Conservation (phyloP, 495 filamentous ascomycete species). For the Penicillium robsamsonii region DNA sequence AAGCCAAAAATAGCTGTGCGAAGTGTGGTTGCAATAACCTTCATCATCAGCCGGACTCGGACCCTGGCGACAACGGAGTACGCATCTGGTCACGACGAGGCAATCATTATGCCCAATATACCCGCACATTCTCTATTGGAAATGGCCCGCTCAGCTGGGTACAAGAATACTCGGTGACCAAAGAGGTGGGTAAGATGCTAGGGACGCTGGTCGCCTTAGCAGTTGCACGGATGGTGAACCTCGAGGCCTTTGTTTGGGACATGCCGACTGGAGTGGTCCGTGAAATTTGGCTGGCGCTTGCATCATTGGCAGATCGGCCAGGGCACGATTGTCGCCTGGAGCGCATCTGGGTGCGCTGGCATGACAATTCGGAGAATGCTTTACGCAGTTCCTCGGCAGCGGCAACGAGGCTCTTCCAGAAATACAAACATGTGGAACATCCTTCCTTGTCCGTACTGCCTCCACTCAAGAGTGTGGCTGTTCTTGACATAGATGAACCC, state of each 20-base stretch:
- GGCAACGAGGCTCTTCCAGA: constrained; percentile 27
- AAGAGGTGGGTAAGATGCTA: constrained; percentile 91
- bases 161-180: constrained; percentile 80
- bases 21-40: constrained; percentile 37
- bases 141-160: constrained; percentile 85
- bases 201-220: constrained; percentile 87
- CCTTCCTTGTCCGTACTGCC: constrained; percentile 85
- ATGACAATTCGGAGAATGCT: constrained; percentile 65
- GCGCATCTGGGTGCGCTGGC: constrained; percentile 85
- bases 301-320: constrained; percentile 64
- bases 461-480: constrained; percentile 74
- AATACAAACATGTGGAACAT: constrained; percentile 64
- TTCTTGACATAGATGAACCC: constrained; percentile 86
- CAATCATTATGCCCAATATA: constrained; percentile 83
- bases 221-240: constrained; percentile 78
- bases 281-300: constrained; percentile 82
- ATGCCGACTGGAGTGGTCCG: constrained; percentile 90
- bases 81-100: constrained; percentile 46
- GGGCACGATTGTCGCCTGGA: constrained; percentile 66
- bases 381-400: constrained; percentile 25
- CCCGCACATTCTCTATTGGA: constrained; percentile 84
- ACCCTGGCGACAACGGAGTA: constrained; percentile 14
- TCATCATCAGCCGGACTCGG: constrained; percentile 16
- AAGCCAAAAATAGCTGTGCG: constrained; percentile 24
- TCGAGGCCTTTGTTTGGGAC: constrained; percentile 93